phyloP scores from a whole-genome alignment of 1,139 yeast species.

The Nakaseomyces kungkrabaensis region DNA sequence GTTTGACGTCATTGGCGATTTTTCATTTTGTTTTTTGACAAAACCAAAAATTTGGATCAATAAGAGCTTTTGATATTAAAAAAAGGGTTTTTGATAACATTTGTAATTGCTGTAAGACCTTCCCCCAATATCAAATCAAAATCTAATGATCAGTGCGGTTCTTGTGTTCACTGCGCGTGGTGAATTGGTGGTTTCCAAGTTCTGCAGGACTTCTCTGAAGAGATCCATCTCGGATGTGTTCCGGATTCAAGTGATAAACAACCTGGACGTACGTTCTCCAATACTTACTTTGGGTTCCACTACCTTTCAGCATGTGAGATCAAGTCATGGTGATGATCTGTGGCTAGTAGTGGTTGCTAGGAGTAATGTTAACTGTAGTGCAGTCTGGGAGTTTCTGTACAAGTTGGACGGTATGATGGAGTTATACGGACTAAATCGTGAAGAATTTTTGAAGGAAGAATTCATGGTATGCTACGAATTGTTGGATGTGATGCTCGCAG shows the following conservation, averaged over 20 bases:
- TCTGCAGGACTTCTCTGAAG: slow-evolving; percentile 61
- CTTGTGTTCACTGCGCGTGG: slow-evolving; percentile 73
- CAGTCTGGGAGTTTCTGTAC: slow-evolving; percentile 69
- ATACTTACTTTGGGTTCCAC: slow-evolving; percentile 87
- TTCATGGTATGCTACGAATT: slow-evolving; percentile 65
- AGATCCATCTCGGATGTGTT: slow-evolving; percentile 80
- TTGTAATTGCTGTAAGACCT: too few relatives aligned
- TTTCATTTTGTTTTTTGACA: not conserved
- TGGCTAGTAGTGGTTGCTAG: slow-evolving; percentile 86
- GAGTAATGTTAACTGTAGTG: slow-evolving; percentile 77
- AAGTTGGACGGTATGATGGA: slow-evolving; percentile 33
- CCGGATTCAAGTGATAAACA: slow-evolving; percentile 76
- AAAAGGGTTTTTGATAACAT: too few relatives aligned
- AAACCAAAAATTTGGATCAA: not conserved
- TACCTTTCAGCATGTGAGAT: slow-evolving; percentile 70
- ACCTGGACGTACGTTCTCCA: slow-evolving; percentile 59
- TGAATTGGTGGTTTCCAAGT: slow-evolving; percentile 71
- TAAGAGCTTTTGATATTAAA: too few relatives aligned
- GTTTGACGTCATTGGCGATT: slow-evolving; percentile 1
- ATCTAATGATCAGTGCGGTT: slow-evolving; percentile 63
- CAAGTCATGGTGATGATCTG: slow-evolving; percentile 38
- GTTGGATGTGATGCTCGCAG: slow-evolving; percentile 58
- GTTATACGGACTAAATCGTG: slow-evolving; percentile 19
- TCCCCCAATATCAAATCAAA: too few relatives aligned
- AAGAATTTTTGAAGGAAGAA: slow-evolving; percentile 39